A percentile compares a stretch with the other conserved stretches of the same genome.
phyloP scores from a whole-genome alignment of 192 early-diverging fungal species.

The Rhizophagus clarus region DNA sequence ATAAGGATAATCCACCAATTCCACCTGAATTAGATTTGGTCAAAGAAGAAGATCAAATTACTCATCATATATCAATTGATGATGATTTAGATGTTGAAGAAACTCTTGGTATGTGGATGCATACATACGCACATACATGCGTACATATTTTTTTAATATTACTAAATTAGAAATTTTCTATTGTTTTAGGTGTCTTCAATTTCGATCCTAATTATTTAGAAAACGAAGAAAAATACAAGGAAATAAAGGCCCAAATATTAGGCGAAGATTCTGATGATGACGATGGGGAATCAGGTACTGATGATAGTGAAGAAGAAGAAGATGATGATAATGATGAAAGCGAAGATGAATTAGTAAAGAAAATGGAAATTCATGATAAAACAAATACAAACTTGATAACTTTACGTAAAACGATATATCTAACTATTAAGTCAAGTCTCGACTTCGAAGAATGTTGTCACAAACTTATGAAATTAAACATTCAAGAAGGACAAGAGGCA shows the following conservation, averaged over 20 bases:
- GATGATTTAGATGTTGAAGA: conserved; percentile 85
- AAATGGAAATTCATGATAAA: conserved; percentile 79
- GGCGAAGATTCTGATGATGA: conserved; percentile 67
- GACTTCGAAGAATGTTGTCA: conserved; percentile 96
- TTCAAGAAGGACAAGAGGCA: conserved; percentile 82
- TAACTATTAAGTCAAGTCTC: conserved; percentile 93
- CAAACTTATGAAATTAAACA: conserved; percentile 87
- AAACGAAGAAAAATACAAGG: conserved; percentile 82
- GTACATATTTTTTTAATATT: not conserved
- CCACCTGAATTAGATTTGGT: conserved; percentile 84
- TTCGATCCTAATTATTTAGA: conserved; percentile 76
- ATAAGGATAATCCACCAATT: conserved; percentile 84
- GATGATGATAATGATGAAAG: conserved; percentile 54
- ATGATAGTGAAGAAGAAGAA: conserved; percentile 52
- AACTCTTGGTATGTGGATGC: conserved; percentile 72
- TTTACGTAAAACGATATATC: conserved; percentile 90
- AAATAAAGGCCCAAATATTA: conserved; percentile 84
- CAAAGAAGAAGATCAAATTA: conserved; percentile 94
- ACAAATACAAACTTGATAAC: conserved; percentile 90
- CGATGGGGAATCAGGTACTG: conserved; percentile 55
- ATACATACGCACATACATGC: conserved; percentile 2
- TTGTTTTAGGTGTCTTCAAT: conserved; percentile 66
- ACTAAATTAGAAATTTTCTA: not conserved
- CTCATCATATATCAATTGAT: conserved; percentile 80
- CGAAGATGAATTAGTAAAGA: conserved; percentile 42